phyloP scores from a whole-genome alignment of 257 asterid species.

The Solanum rostratum region DNA sequence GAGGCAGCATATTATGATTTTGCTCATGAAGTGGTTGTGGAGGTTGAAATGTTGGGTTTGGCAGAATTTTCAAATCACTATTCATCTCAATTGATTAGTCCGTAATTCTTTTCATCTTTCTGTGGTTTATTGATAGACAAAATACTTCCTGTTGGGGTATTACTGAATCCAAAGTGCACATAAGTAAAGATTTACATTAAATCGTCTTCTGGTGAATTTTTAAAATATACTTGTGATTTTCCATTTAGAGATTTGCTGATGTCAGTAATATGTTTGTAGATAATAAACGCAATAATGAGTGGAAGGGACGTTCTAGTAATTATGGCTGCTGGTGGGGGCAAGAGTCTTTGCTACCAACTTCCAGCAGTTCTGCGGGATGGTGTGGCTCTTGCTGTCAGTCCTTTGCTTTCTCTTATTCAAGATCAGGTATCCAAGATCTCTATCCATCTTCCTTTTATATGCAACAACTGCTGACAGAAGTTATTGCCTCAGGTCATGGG shows the following conservation, averaged over 20 bases:
- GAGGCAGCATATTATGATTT: neutral
- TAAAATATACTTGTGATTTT: neutral
- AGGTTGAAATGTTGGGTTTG: neutral
- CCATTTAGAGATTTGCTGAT: neutral
- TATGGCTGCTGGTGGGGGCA: slow-evolving; percentile 99
- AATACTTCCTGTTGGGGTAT: neutral
- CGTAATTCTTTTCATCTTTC: neutral
- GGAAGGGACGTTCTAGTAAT: slow-evolving; percentile 87
- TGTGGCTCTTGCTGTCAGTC: slow-evolving; percentile 87
- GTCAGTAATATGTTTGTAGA: slow-evolving; percentile 26
- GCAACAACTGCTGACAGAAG: neutral
- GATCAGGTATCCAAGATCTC: slow-evolving; percentile 51
- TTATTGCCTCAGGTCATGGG: slow-evolving; percentile 73
- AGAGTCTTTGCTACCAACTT: slow-evolving; percentile 96
- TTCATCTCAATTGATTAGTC: neutral
- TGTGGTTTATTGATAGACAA: neutral
- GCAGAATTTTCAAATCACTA: neutral
- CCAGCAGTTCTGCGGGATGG: slow-evolving; percentile 83
- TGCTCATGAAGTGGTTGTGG: neutral
- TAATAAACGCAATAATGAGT: slow-evolving; percentile 74
- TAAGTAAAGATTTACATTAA: neutral
- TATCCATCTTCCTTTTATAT: neutral
- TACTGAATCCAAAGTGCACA: neutral
- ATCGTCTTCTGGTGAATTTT: neutral
- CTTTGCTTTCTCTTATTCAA: slow-evolving; percentile 92